A percentile compares a stretch with the other conserved stretches of the same genome.
These are phyloP conservation scores for Rauvolfia tetraphylla DNA, from an alignment of 257 asterid species.

Conservation along the genomic window DNA sequence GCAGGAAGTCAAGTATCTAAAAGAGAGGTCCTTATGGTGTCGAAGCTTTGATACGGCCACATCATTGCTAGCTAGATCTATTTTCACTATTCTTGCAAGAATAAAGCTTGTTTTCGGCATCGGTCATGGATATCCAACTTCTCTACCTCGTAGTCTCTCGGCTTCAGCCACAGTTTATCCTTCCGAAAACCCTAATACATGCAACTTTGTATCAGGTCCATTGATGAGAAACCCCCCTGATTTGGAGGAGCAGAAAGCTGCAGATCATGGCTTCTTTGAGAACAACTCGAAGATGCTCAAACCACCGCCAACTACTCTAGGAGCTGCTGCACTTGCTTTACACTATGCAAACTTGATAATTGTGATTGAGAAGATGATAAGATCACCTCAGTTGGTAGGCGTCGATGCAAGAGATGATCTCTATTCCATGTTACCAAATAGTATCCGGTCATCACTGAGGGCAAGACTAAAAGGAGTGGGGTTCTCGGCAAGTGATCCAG, in stretches of 20 bases:
- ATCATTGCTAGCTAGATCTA: slow-evolving; percentile 48
- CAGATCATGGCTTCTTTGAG: slow-evolving; percentile 38
- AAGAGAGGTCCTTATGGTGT: slow-evolving; percentile 73
- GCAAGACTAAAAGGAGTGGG: slow-evolving; percentile 71
- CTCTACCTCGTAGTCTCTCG: slow-evolving; percentile 71
- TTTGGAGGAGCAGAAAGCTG: slow-evolving; percentile 9
- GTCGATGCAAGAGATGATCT: slow-evolving; percentile 89
- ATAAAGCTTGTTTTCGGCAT: slow-evolving; percentile 82
- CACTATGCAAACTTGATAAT: slow-evolving; percentile 81
- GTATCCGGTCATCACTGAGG: slow-evolving; percentile 54
- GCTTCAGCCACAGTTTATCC: slow-evolving; percentile 87
- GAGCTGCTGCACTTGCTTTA: slow-evolving; percentile 75
- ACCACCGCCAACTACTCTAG: slow-evolving; percentile 63
- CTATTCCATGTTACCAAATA: slow-evolving; percentile 71
- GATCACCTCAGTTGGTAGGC: slow-evolving; percentile 81
- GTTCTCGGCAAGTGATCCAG: slow-evolving; percentile 67
- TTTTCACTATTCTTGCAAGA: slow-evolving; percentile 65
- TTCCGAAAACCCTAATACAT: slow-evolving; percentile 41
- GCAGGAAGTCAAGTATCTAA: slow-evolving; percentile 68
- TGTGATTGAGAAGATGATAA: slow-evolving; percentile 85
- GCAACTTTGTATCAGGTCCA: slow-evolving; percentile 57
- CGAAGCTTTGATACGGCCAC: slow-evolving; percentile 71
- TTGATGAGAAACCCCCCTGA: slow-evolving; percentile 32
- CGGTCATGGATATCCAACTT: slow-evolving; percentile 36
- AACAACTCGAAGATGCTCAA: slow-evolving; percentile 45